These are phyloP conservation scores for Neoscytalidium dimidiatum DNA, from an alignment of 2,329 filamentous ascomycete species.

Conservation along the genomic window DNA sequence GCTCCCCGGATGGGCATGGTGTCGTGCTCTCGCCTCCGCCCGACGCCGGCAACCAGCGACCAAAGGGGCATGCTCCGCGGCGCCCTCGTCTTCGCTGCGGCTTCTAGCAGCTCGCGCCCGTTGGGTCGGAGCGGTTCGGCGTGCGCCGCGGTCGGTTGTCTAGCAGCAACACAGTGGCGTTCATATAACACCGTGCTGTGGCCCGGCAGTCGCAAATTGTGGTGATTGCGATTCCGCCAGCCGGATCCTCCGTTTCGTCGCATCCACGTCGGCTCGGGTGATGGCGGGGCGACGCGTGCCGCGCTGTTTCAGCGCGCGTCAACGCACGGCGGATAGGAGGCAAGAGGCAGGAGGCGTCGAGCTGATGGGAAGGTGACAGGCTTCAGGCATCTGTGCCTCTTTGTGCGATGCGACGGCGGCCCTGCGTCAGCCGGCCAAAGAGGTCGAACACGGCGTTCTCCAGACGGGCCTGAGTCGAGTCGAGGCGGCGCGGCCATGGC, in stretches of 20 bases:
- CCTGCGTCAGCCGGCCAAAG: neutral
- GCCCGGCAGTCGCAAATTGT: neutral
- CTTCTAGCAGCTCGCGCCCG: slow-evolving; percentile 5
- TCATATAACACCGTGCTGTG: slow-evolving; percentile 1
- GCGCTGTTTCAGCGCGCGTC: slow-evolving; percentile 2
- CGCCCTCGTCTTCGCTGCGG: neutral
- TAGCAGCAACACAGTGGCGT: neutral
- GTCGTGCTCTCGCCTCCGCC: neutral
- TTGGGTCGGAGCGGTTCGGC: neutral
- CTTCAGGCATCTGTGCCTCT: neutral
- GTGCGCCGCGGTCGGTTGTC: neutral
- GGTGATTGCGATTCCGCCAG: neutral
- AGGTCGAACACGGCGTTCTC: too few species aligned
- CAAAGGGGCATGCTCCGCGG: neutral
- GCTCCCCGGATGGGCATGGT: slow-evolving; percentile 6
- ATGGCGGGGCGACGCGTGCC: neutral
- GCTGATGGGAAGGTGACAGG: neutral
- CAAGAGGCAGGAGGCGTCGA: neutral
- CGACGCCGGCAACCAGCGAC: neutral
- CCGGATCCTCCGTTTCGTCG: slow-evolving; percentile 6
- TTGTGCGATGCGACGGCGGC: slow-evolving; percentile 10
- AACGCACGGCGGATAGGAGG: too few species aligned
- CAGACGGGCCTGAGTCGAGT: neutral
- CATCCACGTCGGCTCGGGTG: neutral
- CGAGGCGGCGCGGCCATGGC: neutral